A percentile compares a stretch with the other conserved stretches of the same genome.
Conservation (phyloP, 306 rosid species). For the Inga laurina region DNA sequence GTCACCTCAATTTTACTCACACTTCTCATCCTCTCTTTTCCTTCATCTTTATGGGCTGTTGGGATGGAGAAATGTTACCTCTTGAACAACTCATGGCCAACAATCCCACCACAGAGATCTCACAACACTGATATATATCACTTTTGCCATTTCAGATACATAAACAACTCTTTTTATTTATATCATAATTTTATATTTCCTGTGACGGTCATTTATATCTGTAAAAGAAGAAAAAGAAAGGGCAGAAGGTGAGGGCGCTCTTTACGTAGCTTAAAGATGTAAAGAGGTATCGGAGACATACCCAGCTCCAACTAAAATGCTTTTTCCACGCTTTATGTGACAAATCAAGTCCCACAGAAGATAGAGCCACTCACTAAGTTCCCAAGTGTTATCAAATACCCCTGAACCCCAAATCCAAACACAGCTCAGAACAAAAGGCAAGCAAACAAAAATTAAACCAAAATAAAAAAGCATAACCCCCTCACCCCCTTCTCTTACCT, state of each 20-base stretch:
- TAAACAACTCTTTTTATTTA: too few relatives aligned
- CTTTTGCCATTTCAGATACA: not conserved
- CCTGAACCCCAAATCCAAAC: conserved; percentile 38
- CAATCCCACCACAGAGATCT: not conserved
- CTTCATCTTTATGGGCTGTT: not conserved
- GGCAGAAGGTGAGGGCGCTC: conserved; percentile 9
- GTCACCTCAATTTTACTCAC: not conserved
- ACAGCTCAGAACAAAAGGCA: conserved; percentile 36
- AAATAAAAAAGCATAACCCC: conserved; percentile 28
- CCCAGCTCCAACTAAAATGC: conserved; percentile 50
- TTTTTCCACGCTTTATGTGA: conserved; percentile 42
- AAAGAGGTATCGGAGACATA: conserved; percentile 38
- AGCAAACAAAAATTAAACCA: conserved; percentile 20
- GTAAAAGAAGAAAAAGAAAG: conserved; percentile 23
- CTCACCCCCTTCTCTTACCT: not conserved
- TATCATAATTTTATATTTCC: not conserved
- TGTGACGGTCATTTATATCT: not conserved
- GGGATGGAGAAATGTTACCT: not conserved
- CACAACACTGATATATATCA: not conserved
- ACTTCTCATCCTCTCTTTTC: not conserved
- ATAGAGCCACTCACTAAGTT: conserved; percentile 36
- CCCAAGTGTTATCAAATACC: conserved; percentile 31
- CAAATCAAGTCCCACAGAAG: conserved; percentile 32
- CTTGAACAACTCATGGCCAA: not conserved
- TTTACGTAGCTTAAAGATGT: conserved; percentile 29